These are phyloP conservation scores for Plasmodium berghei DNA, from an alignment of 169 alveolate genomes.

Conservation along the genomic window DNA sequence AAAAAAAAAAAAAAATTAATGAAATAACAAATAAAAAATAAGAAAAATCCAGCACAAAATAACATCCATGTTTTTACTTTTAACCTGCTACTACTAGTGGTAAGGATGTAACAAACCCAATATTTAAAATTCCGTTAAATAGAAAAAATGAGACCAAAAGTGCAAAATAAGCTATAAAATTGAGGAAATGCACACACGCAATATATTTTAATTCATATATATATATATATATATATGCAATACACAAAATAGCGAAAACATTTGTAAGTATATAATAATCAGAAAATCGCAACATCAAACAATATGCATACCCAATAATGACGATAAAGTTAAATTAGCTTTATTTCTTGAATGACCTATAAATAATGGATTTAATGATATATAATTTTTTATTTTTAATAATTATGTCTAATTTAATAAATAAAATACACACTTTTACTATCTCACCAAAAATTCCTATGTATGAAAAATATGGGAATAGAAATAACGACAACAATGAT, in stretches of 20 bases:
- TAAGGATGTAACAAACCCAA: constrained; percentile 51
- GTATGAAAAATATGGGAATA: constrained; percentile 46
- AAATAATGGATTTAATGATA: neutral
- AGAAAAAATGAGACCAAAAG: constrained; percentile 22
- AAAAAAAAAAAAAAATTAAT: neutral
- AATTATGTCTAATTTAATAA: neutral
- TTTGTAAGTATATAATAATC: neutral
- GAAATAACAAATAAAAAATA: neutral
- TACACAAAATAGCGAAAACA: too few relatives aligned
- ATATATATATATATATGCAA: neutral
- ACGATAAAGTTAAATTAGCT: constrained; percentile 36
- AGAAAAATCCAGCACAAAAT: neutral
- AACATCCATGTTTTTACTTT: neutral
- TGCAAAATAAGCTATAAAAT: constrained; percentile 27
- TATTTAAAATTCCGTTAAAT: constrained; percentile 57
- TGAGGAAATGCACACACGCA: neutral
- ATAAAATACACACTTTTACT: neutral
- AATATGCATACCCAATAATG: constrained; percentile 22
- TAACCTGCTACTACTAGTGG: constrained; percentile 67
- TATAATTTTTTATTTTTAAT: neutral
- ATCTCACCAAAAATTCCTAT: constrained; percentile 68
- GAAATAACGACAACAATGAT: constrained; percentile 21
- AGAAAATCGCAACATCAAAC: too few relatives aligned
- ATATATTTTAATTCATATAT: neutral
- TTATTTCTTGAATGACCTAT: constrained; percentile 52